Base-by-base conservation (phyloP, 768 basidiomycete genomes). In the Gymnopilus dilepis region DNA sequence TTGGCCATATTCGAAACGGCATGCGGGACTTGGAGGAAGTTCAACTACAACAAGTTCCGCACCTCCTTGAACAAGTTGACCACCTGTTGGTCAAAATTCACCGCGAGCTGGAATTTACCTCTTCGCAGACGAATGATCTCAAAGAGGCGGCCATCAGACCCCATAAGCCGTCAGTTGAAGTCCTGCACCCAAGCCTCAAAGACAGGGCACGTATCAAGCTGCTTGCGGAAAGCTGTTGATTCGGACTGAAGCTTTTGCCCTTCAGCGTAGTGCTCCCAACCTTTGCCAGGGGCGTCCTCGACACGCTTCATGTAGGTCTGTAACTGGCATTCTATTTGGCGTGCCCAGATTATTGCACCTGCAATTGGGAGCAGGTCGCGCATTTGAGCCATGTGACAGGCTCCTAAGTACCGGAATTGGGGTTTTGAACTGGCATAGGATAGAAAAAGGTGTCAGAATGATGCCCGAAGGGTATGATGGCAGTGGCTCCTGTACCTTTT, bases 31-130 rank as follows among this genome's bases (percentile, higher is more conserved):
- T 91, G 1, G 80, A 99, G 90, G 78, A 97, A 99, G 62, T 92
- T 92, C 63, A 99, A 83, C 97, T 97, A 99, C 31, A 97, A 83
- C 66, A 99, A 71, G 73, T 97, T 97, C 60, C 97, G 84, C 33
- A 97, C 95, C 74, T 99, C 97, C 82, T 99, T 99, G 87, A 99
- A 99, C 26, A 99, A 81, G 30, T 92, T 97, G 75, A 99, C 98
- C 66, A 97, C 95, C 77, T 99, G 97, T 3, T 95, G 93, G 74
- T 99, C 97, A 71, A 99, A 99, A 74, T 99, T 98, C 65, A 99
- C 95, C 7, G 91, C 91, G 3, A 99, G 84, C 75, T 96, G 92
- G 75, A 86, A 93, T 3, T 79, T 88, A 15, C 90, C 90, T 2
- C 90, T 72, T 53, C 69, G 63, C 52, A 67, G 47, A 6, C 71